phyloP scores from a whole-genome alignment of 768 basidiomycete species.

The Suillus clintonianus region DNA sequence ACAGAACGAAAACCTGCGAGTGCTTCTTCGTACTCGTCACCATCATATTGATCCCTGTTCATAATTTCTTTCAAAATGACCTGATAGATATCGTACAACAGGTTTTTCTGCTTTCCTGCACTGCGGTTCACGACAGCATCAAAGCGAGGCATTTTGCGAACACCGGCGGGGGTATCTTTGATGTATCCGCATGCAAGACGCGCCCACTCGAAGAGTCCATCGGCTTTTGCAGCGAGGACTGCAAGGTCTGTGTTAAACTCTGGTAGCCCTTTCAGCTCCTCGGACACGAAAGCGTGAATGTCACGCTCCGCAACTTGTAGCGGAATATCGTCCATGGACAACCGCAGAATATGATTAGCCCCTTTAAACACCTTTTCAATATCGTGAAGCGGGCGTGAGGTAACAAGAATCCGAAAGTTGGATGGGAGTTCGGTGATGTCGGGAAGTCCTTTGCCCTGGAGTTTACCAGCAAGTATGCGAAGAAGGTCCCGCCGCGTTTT shows the following conservation, averaged over 20 bases:
- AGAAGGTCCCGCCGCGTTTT: not conserved
- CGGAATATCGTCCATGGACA: not conserved
- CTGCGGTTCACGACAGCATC: not conserved
- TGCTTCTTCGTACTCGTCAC: too few relatives aligned
- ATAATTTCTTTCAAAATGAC: too few relatives aligned
- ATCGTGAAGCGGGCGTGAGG: constrained; percentile 2
- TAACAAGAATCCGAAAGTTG: constrained; percentile 10
- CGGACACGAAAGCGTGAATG: not conserved
- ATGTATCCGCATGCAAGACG: constrained; percentile 2
- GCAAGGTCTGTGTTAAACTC: not conserved
- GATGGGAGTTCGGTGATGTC: constrained; percentile 1
- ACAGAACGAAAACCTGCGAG: too few relatives aligned
- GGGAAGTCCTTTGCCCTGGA: not conserved
- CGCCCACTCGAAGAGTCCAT: constrained; percentile 5
- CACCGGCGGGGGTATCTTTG: too few relatives aligned
- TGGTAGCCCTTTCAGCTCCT: not conserved
- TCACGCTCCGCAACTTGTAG: not conserved
- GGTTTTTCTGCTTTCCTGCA: too few relatives aligned
- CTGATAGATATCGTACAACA: too few relatives aligned
- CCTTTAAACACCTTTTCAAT: not conserved
- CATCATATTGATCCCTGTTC: too few relatives aligned
- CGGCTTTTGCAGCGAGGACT: not conserved
- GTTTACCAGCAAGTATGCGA: not conserved
- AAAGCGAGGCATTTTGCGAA: too few relatives aligned
- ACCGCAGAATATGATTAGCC: not conserved